These are phyloP conservation scores for Bassia scoparia DNA, from an alignment of 148 eudicot species.

Conservation along the genomic window DNA sequence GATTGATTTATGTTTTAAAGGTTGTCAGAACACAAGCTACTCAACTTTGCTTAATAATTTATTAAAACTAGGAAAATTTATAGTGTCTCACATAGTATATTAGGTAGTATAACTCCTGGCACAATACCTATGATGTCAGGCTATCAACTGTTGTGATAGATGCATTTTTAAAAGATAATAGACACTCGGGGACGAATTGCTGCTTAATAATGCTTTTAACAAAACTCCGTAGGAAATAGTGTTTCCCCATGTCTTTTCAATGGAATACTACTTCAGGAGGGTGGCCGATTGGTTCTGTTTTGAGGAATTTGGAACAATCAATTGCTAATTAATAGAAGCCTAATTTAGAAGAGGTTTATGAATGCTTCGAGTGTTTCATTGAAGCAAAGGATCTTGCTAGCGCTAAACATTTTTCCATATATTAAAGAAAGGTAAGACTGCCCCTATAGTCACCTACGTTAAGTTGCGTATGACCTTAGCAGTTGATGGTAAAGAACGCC, in stretches of 20 bases:
- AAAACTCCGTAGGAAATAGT: constrained; percentile 27
- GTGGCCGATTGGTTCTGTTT: constrained; percentile 33
- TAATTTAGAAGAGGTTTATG: constrained; percentile 18
- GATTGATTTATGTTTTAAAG: constrained; percentile 38
- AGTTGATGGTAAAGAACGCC: constrained; percentile 45
- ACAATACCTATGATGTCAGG: constrained; percentile 49
- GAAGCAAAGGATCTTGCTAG: constrained; percentile 46
- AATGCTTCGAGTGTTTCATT: constrained; percentile 35
- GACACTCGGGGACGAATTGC: constrained; percentile 54
- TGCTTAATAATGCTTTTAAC: constrained; percentile 29
- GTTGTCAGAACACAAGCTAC: constrained; percentile 40
- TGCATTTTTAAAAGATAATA: constrained; percentile 43
- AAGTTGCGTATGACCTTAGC: constrained; percentile 47
- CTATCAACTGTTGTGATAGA: constrained; percentile 40
- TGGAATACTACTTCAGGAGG: constrained; percentile 40
- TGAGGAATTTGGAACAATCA: constrained; percentile 49
- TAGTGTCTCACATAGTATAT: constrained; percentile 39
- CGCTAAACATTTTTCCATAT: constrained; percentile 49
- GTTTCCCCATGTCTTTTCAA: constrained; percentile 33
- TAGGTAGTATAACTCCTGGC: constrained; percentile 51
- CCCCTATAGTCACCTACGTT: constrained; percentile 38
- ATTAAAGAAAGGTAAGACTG: constrained; percentile 35
- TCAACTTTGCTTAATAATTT: constrained; percentile 49
- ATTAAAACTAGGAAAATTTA: constrained; percentile 41
- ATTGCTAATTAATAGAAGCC: constrained; percentile 35